Evolutionary conservation across 352 stramenopile genomes (phyloP), one percentile per base, ranked within the genome.

Genomic region (Phytophthora sp.): DNA sequence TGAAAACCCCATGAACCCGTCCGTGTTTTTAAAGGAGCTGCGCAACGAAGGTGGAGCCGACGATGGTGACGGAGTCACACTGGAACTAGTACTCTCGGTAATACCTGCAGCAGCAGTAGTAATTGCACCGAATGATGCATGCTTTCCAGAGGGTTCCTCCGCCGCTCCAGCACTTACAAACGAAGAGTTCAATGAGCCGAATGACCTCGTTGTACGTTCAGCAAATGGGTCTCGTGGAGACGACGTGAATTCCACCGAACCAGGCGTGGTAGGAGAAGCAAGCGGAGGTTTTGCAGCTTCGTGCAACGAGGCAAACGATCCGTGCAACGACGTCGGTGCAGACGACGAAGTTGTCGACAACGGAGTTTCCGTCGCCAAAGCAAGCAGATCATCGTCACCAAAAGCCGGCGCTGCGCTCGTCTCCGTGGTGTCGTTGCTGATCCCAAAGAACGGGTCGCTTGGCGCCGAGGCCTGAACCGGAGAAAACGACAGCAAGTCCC

Each of bases 401-500:
- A 77, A 78, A 9, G 65, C 39, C 5, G 52, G 38, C 5, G 31
- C 41, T 4, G 27, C 37, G 43, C 21, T 62, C 4, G 46, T 44
- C 24, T 60, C 57, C 31, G 48, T 77, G 5, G 46, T 54, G 38
- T 61, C 43, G 31, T 43, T 41, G 37, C 35, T 70, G 20, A 73
- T 54, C 9, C 59, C 71, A 62, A 82, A 72, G 37, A 79, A 87
- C 53, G 60, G 72, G 41, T 74, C 65, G 32, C 30, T 71, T 2
- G 60, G 23, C 0, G 52, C 23, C 2, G 70, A 37, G 5, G 61
- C 53, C 4, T 66, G 64, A 15, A 90, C 62, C 1, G 81, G 81
- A 24, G 81, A 88, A 50, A 90, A 90, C n/a, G 78, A 88, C 39
- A 90, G 58, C 41, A 90, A 69, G 31, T 84, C 66, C 2, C 51